Evolutionary conservation across 306 rosid species (phyloP).

Genomic region (Benincasa hispida): DNA sequence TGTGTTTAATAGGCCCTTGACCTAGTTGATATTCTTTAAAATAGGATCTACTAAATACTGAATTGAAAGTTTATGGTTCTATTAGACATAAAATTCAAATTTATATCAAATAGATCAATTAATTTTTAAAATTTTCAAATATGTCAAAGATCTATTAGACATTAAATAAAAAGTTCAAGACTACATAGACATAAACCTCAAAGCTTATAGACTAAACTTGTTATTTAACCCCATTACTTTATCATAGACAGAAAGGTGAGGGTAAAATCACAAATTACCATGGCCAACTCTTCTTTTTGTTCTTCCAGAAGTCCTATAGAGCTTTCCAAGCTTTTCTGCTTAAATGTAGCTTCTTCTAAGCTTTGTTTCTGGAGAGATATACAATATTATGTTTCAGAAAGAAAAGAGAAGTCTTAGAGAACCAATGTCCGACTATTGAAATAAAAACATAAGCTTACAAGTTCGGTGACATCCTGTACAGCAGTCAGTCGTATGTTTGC

Average conservation of each 20-base stretch:
- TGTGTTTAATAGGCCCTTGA: too few species aligned
- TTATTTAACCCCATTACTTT: neutral
- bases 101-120: neutral
- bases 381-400: constrained; percentile 1
- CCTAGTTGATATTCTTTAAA: too few species aligned
- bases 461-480: constrained; percentile 43
- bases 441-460: constrained; percentile 42
- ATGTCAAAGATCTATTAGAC: neutral
- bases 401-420: neutral
- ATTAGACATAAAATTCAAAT: neutral
- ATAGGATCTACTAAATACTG: too few species aligned
- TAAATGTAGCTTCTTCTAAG: constrained; percentile 49
- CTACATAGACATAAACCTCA: neutral
- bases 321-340: constrained; percentile 42
- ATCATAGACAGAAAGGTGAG: neutral
- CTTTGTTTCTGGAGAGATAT: constrained; percentile 36
- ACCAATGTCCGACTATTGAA: neutral
- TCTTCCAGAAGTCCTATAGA: constrained; percentile 41
- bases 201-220: neutral
- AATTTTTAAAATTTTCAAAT: too few species aligned
- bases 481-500: constrained; percentile 37
- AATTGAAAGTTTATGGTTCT: neutral
- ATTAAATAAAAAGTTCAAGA: too few species aligned
- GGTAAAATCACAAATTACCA: constrained; percentile 32
- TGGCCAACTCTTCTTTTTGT: constrained; percentile 76